These are phyloP conservation scores for Rhodotorula sphaerocarpa DNA, from an alignment of 768 basidiomycete species.

Conservation along the genomic window DNA sequence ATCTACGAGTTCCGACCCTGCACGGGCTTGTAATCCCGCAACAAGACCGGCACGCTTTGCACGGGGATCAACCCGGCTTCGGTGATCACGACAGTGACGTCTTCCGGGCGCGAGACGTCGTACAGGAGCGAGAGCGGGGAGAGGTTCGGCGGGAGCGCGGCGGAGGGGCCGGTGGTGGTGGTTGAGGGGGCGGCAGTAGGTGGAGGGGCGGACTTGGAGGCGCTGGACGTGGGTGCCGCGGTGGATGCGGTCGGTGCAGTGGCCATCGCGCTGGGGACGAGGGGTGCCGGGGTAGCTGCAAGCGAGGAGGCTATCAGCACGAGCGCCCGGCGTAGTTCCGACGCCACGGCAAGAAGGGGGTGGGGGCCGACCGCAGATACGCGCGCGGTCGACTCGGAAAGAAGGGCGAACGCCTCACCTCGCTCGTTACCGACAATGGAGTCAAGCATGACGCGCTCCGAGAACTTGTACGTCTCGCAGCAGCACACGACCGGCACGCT, in stretches of 20 bases:
- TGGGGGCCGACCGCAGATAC: too few species aligned
- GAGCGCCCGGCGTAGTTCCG: too few species aligned
- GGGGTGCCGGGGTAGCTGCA: too few species aligned
- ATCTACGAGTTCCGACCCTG: constrained; percentile 17
- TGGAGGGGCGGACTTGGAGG: constrained; percentile 16
- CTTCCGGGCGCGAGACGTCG: constrained; percentile 83
- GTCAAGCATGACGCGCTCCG: constrained; percentile 83
- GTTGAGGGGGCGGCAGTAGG: constrained; percentile 41
- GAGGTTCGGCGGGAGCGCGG: constrained; percentile 48
- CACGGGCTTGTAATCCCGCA: constrained; percentile 39
- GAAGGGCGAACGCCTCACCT: constrained; percentile 50
- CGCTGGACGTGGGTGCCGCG: constrained; percentile 35
- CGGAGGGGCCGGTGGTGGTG: constrained; percentile 2
- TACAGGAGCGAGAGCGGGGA: constrained; percentile 81
- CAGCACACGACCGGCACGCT: constrained; percentile 91
- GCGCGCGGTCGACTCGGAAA: too few species aligned
- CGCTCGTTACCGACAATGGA: constrained; percentile 93
- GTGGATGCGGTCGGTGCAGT: too few species aligned
- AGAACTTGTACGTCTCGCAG: constrained; percentile 98
- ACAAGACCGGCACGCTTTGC: constrained; percentile 36
- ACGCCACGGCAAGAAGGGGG: too few species aligned
- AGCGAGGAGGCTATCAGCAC: too few species aligned
- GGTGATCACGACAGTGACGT: constrained; percentile 91
- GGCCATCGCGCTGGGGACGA: too few species aligned
- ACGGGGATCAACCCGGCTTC: constrained; percentile 72